These are phyloP conservation scores for Boletus reticulatus DNA, from an alignment of 768 basidiomycete species.

Conservation along the genomic window DNA sequence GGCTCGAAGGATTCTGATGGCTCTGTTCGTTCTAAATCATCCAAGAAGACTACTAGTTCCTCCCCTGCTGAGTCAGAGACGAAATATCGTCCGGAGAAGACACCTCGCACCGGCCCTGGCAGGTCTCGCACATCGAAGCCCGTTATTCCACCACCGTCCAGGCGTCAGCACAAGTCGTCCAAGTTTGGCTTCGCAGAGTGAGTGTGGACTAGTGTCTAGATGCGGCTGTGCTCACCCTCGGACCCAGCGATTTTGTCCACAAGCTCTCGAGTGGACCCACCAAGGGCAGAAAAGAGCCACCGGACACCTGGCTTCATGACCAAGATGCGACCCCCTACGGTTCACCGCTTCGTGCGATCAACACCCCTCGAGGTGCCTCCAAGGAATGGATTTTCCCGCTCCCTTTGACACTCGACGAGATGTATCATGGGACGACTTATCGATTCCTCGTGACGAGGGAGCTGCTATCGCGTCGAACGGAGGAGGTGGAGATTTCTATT, in stretches of 20 bases:
- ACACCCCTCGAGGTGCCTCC: constrained; percentile 38
- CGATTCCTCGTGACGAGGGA: constrained; percentile 60
- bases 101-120: constrained; percentile 10
- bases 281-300: constrained; percentile 3
- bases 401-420: constrained; percentile 57
- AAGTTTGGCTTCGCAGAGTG: constrained; percentile 29
- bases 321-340: constrained; percentile 26
- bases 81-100: constrained; percentile 9
- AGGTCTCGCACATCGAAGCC: constrained; percentile 22
- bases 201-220: constrained; percentile 6
- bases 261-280: constrained; percentile 23
- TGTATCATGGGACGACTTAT: constrained; percentile 54
- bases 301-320: constrained; percentile 3
- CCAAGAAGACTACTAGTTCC: constrained; percentile 10
- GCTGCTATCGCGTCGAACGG: constrained; percentile 45
- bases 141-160: constrained; percentile 29
- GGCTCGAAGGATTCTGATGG: constrained; percentile 8
- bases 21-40: constrained; percentile 13
- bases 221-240: constrained; percentile 6
- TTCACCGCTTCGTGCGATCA: constrained; percentile 41
- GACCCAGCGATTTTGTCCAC: constrained; percentile 28
- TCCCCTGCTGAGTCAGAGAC: background rate
- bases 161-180: constrained; percentile 18
- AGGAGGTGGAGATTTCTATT: constrained; percentile 57
- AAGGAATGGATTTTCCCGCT: constrained; percentile 72